Percentiles rank a stretch among this genome's conserved stretches.
Evolutionary conservation across 2,329 filamentous ascomycete genomes (phyloP).

Genomic region (Colletotrichum lentis): DNA sequence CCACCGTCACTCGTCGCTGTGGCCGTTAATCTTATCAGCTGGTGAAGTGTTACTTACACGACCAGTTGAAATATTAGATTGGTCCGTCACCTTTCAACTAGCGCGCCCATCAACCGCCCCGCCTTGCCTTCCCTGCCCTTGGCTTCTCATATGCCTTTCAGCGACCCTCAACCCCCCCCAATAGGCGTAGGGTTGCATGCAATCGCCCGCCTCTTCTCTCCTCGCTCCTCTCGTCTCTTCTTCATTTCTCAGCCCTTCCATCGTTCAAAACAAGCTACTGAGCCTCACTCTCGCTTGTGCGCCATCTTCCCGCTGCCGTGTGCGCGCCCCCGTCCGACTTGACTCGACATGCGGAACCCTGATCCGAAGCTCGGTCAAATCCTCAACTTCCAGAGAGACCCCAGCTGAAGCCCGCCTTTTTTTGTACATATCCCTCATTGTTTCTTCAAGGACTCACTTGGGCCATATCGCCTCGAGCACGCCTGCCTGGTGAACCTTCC

Average conservation of each 20-base stretch:
- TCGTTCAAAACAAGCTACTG: not conserved
- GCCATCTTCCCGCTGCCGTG: not conserved
- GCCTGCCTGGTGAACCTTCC: not conserved
- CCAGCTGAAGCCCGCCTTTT: constrained; percentile 13
- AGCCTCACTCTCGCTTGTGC: not conserved
- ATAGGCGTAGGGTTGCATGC: not conserved
- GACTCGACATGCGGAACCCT: constrained; percentile 31
- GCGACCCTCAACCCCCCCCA: constrained; percentile 5
- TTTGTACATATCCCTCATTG: not conserved
- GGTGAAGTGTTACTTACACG: constrained; percentile 1
- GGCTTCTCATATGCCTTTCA: constrained; percentile 3
- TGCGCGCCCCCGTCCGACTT: not conserved
- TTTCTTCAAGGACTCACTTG: not conserved
- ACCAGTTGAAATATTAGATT: constrained; percentile 14
- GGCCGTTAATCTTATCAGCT: constrained; percentile 16
- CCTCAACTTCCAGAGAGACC: constrained; percentile 6
- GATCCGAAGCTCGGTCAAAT: constrained; percentile 18
- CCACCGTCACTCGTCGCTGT: too few relatives aligned
- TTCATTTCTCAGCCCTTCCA: not conserved
- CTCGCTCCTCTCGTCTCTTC: not conserved
- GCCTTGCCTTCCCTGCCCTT: constrained; percentile 1
- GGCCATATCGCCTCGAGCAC: not conserved
- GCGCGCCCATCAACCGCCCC: not conserved
- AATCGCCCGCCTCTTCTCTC: constrained; percentile 13
- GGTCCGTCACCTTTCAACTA: constrained; percentile 5